These are phyloP conservation scores for Dysphania ambrosioides DNA, from an alignment of 148 eudicot genomes.

Conservation along the genomic window DNA sequence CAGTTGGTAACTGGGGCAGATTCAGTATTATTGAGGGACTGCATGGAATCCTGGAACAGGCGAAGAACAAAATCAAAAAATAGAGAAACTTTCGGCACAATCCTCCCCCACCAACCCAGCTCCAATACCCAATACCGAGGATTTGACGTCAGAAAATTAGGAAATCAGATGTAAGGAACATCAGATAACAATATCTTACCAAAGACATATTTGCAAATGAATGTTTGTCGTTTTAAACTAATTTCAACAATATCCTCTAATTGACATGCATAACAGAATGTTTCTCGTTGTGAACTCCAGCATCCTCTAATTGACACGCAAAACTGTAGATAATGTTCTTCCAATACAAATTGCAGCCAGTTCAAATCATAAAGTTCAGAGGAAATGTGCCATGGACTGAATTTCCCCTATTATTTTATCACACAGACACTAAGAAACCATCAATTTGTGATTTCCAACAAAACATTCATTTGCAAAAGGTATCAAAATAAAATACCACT, in stretches of 20 bases:
- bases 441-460: constrained; percentile 1
- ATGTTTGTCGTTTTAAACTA: neutral
- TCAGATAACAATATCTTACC: neutral
- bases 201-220: neutral
- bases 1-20: constrained; percentile 36
- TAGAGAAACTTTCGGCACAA: neutral
- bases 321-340: too few relatives aligned
- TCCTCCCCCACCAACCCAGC: neutral
- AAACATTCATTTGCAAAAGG: constrained; percentile 7
- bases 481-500: neutral
- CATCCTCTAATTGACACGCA: too few relatives aligned
- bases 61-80: neutral
- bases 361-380: neutral
- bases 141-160: neutral
- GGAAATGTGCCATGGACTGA: neutral
- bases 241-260: neutral
- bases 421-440: neutral
- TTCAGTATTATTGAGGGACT: constrained; percentile 37
- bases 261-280: neutral
- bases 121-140: neutral
- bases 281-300: neutral
- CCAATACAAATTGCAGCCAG: too few relatives aligned
- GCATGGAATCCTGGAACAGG: constrained; percentile 45
- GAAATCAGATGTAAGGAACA: neutral
- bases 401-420: neutral